Evolutionary conservation across 2,329 filamentous ascomycete species (phyloP).

Genomic region (Botrytis elliptica): DNA sequence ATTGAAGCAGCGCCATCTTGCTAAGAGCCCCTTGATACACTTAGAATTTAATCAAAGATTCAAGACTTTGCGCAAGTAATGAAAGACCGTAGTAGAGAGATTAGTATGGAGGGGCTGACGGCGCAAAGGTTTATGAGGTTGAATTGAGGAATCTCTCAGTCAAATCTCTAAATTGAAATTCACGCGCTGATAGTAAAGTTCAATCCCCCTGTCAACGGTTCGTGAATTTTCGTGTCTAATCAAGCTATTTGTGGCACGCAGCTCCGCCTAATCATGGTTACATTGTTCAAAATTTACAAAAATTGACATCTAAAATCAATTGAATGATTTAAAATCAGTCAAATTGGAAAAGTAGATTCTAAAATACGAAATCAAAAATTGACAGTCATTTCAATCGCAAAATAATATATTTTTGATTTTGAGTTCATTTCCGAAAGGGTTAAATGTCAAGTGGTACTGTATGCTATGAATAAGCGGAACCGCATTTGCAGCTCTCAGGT

Average conservation of each 20-base stretch:
- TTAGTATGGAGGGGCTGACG: conserved; percentile 10
- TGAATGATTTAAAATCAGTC: not conserved
- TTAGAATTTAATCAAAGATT: not conserved
- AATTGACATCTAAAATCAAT: not conserved
- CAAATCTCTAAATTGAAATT: conserved; percentile 22
- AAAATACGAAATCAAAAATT: not conserved
- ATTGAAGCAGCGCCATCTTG: conserved; percentile 77
- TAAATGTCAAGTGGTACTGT: not conserved
- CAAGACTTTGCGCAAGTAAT: conserved; percentile 7
- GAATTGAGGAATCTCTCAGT: conserved; percentile 14
- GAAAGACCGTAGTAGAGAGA: not conserved
- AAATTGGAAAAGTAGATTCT: not conserved
- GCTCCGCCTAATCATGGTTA: not conserved
- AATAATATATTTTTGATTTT: not conserved
- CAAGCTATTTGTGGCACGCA: not conserved
- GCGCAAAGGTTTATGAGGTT: conserved; percentile 18
- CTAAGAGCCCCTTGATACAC: conserved; percentile 30
- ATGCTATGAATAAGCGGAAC: not conserved
- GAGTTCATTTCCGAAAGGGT: not conserved
- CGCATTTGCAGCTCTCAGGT: not conserved
- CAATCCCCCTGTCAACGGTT: conserved; percentile 11
- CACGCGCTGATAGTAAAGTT: conserved; percentile 13
- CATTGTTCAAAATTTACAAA: not conserved
- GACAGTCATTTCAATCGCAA: not conserved
- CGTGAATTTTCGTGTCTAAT: conserved; percentile 20